Evolutionary conservation across 352 stramenopile species (phyloP), one percentile per base, ranked within the genome.

Genomic region (Phytophthora multivora): DNA sequence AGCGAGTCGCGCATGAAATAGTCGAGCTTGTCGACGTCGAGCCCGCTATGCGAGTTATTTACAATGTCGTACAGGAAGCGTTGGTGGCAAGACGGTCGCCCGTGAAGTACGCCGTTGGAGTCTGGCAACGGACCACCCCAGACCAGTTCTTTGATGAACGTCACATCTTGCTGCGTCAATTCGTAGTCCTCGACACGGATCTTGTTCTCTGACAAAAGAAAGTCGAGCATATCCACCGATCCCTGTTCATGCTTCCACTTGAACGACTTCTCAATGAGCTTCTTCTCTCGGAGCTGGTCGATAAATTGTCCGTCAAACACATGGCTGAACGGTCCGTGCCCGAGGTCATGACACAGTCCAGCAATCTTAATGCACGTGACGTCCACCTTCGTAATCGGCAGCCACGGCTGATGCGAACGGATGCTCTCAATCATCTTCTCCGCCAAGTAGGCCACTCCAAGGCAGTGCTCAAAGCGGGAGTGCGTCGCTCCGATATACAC

Each of bases 381-480:
- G 38, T 94, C 83, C 1, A 48, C 60, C 0, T 85, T 60, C 0
- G 90, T 94, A 60, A 98, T 98, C 1, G 60, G 52, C 12, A 99
- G 76, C 60, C 94, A 88, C 5, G 89, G 90, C 50, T 99, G 95
- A 28, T 89, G 74, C 12, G 66, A 51, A 3, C 78, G 71, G 40
- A 99, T 91, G 23, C 59, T 84, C 43, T 73, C 56, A 25, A 96
- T 76, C 73, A 98, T 88, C 55, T 87, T 68, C 61, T 97, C 88
- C 2, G 96, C 96, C 4, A 99, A 80, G 63, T 98, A 83, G 5
- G 93, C 93, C n/a, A 99, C 96, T 12, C 97, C 97, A 30, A 99
- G 70, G 13, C 82, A 98, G 41, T 94, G 86, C 66, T 93, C 86
- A 41, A 94, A 94, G 4, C 86, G 74, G 9, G 81, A 86, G 50